Conservation (phyloP, 345 rosid genomes). For the Noccaea caerulescens region DNA sequence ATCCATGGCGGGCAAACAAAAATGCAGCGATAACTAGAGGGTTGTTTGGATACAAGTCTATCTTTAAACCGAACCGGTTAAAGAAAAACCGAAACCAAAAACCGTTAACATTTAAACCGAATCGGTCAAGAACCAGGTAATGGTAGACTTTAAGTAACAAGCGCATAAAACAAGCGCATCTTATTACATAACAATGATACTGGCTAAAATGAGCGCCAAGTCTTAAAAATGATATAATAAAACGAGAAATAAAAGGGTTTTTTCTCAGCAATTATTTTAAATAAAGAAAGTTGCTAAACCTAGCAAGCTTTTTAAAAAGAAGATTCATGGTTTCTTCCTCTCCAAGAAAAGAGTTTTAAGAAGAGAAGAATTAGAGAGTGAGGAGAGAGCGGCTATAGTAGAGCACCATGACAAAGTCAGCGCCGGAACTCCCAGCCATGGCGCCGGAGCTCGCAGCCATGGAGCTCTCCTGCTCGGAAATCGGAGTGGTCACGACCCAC, state of each 20-base stretch:
- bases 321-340: background rate
- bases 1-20: conserved; percentile 40
- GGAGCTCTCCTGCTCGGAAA: conserved; percentile 35
- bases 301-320: background rate
- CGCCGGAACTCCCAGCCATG: conserved; percentile 52
- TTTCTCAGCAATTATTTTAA: background rate
- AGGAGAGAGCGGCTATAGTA: conserved; percentile 41
- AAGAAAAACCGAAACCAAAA: no score
- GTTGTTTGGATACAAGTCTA: conserved; percentile 30
- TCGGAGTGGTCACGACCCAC: conserved; percentile 52
- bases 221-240: background rate
- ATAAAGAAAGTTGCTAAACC: conserved; percentile 2
- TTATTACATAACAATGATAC: background rate
- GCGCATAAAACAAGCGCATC: conserved; percentile 8
- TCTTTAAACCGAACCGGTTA: background rate
- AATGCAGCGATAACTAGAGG: background rate
- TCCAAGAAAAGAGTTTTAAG: conserved; percentile 20
- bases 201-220: background rate
- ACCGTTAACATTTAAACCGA: no score
- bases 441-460: conserved; percentile 52
- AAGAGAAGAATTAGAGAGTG: background rate
- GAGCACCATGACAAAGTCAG: conserved; percentile 58
- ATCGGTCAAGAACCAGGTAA: background rate
- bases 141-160: background rate
- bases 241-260: background rate